Base-by-base conservation (phyloP, 805 yeast species). In the Isabelozyma pseudorhagii region DNA sequence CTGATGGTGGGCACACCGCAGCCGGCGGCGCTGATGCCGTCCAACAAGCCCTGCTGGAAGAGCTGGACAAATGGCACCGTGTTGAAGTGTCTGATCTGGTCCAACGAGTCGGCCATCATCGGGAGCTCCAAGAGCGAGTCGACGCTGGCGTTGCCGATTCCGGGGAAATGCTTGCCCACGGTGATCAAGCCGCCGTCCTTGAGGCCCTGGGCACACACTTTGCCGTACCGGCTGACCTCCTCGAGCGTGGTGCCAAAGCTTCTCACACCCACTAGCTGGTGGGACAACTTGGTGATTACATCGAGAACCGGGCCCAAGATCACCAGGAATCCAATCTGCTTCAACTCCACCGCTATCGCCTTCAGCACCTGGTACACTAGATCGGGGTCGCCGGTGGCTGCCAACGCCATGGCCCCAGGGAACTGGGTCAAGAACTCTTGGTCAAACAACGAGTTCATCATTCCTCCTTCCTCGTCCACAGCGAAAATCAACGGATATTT, bases 121-220 rank as follows among this genome's bases (percentile, higher is more conserved):
- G 86, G 86, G 29, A 82, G 60, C 50, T 83, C 86, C 41, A 81
- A 63, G 38, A 81, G 63, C 3, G 82, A 74, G 57, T 82, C 85
- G 5, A 83, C 83, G 17, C 77, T 72, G 1, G 85, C 85, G 48
- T 79, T 78, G 3, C 87, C 87, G 46, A 80, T 81, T 1, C 88
- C 88, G 0, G 88, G 88, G 56, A 83, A 83, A 63, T 83, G 87
- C 56, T 83, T 83, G 0, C 85, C 87, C 50, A 82, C 77, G 2
- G 81, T 72, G 38, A 77, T 60, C 10, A 83, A 58, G 1, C 85
- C 84, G 10, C 83, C 84, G 42, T 72, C 80, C 46, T 70, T 69
- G 42, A 80, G 68, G 1, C 87, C 88, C 50, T 66, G 67, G 5
- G 83, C 78, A 52, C 78, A 77, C 2, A 81, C 82, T 31, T 64